Conservation (phyloP, 805 yeast species). For the Millerozyma miso region DNA sequence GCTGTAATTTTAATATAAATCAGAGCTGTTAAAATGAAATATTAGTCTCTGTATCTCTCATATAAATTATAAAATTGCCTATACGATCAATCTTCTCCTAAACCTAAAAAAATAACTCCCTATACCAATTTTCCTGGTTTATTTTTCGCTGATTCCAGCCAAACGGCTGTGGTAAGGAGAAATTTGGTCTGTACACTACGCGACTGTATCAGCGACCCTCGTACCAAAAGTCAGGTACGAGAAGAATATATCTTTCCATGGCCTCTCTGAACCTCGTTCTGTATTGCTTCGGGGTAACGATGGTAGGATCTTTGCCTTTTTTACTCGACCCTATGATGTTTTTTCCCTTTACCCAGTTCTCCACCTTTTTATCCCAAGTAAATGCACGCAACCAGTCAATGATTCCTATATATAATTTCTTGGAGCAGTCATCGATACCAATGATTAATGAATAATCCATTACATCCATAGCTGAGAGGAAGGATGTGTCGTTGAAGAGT, state of each 20-base stretch:
- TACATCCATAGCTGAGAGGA: constrained; percentile 93
- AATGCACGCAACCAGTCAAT: constrained; percentile 92
- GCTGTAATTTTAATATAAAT: background rate
- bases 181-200: background rate
- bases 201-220: constrained; percentile 21
- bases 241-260: constrained; percentile 90
- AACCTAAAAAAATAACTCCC: background rate
- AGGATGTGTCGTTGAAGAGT: constrained; percentile 90
- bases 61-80: background rate
- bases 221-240: constrained; percentile 82
- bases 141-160: background rate
- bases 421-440: constrained; percentile 71
- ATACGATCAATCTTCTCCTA: background rate
- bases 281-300: constrained; percentile 94
- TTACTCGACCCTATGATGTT: constrained; percentile 72
- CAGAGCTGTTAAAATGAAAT: background rate
- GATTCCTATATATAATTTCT: constrained; percentile 82
- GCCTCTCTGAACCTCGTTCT: constrained; percentile 93
- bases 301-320: constrained; percentile 90
- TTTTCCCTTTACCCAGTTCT: constrained; percentile 97
- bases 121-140: background rate
- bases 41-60: background rate
- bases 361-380: constrained; percentile 98
- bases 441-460: constrained; percentile 97
- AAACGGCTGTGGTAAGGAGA: background rate